Base-by-base conservation (phyloP, 495 filamentous ascomycete species). In the Penicillium subrubescens region DNA sequence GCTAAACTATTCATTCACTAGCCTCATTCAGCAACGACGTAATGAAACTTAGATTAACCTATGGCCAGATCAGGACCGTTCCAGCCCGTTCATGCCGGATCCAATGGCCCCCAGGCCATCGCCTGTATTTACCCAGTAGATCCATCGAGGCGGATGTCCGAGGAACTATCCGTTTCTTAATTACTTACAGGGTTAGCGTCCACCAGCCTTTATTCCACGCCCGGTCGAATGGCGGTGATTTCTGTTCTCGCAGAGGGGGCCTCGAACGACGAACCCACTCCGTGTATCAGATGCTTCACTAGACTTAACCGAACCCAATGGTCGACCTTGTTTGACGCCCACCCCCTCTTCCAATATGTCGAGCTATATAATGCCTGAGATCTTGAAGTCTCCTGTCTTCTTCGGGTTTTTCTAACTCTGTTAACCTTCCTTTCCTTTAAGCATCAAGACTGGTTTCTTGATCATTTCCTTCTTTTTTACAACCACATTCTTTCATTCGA, bases 391-490 rank as follows among this genome's bases (percentile, higher is more conserved):
- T 33, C 56, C 25, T 25, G 48, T 50, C 52, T 27, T 33, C 29
- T 39, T 59, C 25, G 59, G 51, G 29, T 63, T 34, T 62, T 17
- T 54, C 25, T 35, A 21, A 21, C 33, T n/a, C 51, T 21, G 21
- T 52, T 39, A 52, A 68, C 67, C 19, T 60, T 66, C 39, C 48
- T 57, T 69, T 60, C 65, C 34, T 67, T 66, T 39, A 34, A 55
- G 21, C 56, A 50, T 73, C 71, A 61, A 73, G 68, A 71, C 71
- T 66, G 71, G 71, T 65, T 68, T 68, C 68, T 73, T 68, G 68
- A 57, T 61, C 33, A 0, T 59, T 57, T 51, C 44, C 37, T 71
- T 68, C 57, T 65, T 71, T 71, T 69, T 59, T 29, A 34, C 8
- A 56, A 27, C 15, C 62, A 25, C 41, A 69, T 71, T 60, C 60